Base-by-base conservation (phyloP, 257 asterid species). In the Solanum medicagineum region DNA sequence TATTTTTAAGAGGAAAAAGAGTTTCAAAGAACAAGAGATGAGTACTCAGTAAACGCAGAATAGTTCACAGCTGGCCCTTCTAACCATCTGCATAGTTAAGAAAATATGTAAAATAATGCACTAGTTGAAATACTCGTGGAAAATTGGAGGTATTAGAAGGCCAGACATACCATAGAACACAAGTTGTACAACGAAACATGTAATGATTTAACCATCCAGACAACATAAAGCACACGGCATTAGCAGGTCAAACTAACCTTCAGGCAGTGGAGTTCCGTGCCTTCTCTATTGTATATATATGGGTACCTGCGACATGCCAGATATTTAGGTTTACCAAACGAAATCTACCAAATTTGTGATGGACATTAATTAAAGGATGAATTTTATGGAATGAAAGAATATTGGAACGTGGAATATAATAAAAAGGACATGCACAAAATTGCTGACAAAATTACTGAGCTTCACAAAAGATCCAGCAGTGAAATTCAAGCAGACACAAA, bases 201-300 rank as follows among this genome's bases (percentile, higher is more conserved):
- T n/a, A n/a, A 24, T 63, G 17, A 63, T 24, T 17, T 63, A 22
- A 63, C 70, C 24, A 24, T 16, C 49, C 51, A 59, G 49, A 77
- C 16, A 82, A 45, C 53, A 20, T 36, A 60, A 87, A 82, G 44
- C 79, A 79, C 77, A 73, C 14, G 36, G 75, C 53, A 63, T 32
- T 42, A 68, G 22, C 36, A 42, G 29, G 17, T 42, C 60, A 85
- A 89, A 66, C 96, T 87, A 85, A 96, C 99, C 99, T 96, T 95
- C 89, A 95, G 87, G 92, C 98, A 96, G 85, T 94, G 98, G 87
- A 96, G 89, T 86, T 96, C 99, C 3, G 93, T 92, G 83, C 99
- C 99, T 22, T 86, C 93, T 71, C 92, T 93, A 79, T 80, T 87
- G 85, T 97, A 97, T 88, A 95, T 94, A 84, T 95, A 97, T 15